Evolutionary conservation across 371 early-diverging fungal genomes (phyloP).

Genomic region (Haplosporangium sp.): DNA sequence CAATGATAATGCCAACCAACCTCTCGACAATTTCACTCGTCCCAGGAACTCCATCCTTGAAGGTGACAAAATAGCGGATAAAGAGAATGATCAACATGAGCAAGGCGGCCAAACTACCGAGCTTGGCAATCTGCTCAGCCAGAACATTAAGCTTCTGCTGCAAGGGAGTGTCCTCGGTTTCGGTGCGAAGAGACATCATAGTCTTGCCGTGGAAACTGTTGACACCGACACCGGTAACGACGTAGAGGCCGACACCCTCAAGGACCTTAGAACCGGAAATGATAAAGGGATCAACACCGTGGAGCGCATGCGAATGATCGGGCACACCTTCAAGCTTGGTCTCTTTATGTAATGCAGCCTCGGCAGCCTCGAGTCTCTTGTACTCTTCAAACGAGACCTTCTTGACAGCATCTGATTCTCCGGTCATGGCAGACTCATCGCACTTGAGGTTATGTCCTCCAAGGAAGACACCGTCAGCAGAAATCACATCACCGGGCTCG

Average conservation of each 20-base stretch:
- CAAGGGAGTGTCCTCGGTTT: constrained; percentile 73
- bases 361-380: constrained; percentile 51
- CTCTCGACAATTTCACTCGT: constrained; percentile 55
- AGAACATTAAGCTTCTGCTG: constrained; percentile 75
- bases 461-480: constrained; percentile 90
- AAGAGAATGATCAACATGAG: constrained; percentile 73
- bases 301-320: constrained; percentile 29
- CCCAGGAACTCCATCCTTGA: constrained; percentile 57
- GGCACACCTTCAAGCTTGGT: constrained; percentile 32
- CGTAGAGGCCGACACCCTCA: constrained; percentile 80
- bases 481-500: constrained; percentile 95
- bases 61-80: constrained; percentile 69
- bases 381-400: constrained; percentile 59
- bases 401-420: constrained; percentile 91
- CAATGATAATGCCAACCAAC: constrained; percentile 72
- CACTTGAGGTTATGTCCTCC: constrained; percentile 86
- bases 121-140: constrained; percentile 78
- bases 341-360: constrained; percentile 55
- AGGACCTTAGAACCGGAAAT: constrained; percentile 79
- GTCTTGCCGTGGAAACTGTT: constrained; percentile 82
- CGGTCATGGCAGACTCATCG: constrained; percentile 94
- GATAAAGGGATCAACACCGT: constrained; percentile 72
- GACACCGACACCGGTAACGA: constrained; percentile 77
- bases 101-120: constrained; percentile 74
- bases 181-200: constrained; percentile 75